Conservation (phyloP, 352 stramenopile genomes). For the Globisporangium spinosum region DNA sequence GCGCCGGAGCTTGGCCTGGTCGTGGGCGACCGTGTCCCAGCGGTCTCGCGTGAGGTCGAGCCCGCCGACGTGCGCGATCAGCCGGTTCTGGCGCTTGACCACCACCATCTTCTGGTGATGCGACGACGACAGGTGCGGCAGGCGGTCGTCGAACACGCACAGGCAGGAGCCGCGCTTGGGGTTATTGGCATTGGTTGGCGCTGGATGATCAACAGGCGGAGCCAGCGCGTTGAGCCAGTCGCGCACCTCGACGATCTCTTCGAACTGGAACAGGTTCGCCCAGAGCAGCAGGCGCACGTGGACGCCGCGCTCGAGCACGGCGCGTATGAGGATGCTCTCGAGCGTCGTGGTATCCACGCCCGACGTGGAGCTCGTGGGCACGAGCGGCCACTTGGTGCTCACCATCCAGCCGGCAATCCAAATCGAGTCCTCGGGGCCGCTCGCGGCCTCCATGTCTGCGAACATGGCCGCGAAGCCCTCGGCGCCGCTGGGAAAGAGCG, state of each 20-base stretch:
- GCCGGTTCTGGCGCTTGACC: conserved; percentile 33
- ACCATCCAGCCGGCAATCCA: conserved; percentile 26
- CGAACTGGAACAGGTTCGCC: conserved; percentile 20
- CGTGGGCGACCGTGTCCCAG: conserved; percentile 58
- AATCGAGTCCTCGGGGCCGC: conserved; percentile 11
- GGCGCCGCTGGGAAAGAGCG: conserved; percentile 15
- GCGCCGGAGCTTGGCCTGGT: conserved; percentile 43
- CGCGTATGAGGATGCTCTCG: conserved; percentile 16
- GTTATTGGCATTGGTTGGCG: not conserved
- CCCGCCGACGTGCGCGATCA: conserved; percentile 48
- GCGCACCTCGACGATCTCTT: conserved; percentile 15
- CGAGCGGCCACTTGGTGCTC: conserved; percentile 18
- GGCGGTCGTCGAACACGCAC: conserved; percentile 63
- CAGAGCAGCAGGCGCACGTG: conserved; percentile 29
- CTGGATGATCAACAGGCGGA: not conserved
- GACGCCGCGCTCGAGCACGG: conserved; percentile 21
- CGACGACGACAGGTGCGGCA: conserved; percentile 51
- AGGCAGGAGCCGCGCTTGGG: conserved; percentile 8
- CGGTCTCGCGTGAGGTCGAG: conserved; percentile 54
- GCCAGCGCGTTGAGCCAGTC: conserved; percentile 27
- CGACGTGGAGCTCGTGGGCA: not conserved
- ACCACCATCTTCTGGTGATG: conserved; percentile 73
- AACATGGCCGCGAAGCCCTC: conserved; percentile 18
- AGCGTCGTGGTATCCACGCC: conserved; percentile 13
- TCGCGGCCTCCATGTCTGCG: conserved; percentile 17